Base-by-base conservation (phyloP, 768 basidiomycete genomes). In the Mycena latifolia region DNA sequence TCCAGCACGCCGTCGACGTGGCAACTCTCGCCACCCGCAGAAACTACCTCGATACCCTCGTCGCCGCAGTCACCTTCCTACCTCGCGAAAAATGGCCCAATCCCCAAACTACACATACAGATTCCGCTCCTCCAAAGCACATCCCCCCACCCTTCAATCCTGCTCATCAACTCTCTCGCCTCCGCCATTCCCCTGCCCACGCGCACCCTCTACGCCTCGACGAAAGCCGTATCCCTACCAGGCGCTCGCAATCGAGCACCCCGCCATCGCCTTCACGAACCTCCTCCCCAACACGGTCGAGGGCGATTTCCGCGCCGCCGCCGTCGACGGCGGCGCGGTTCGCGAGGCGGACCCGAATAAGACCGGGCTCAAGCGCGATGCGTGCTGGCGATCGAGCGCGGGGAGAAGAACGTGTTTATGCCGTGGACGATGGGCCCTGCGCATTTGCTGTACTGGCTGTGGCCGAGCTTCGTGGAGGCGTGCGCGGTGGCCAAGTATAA, bases 151-250 rank as follows among this genome's bases (percentile, higher is more conserved):
- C 95, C 95, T 0, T 87, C 93, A 0, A 82, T 97, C 39, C 86
- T 94, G 27, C 87, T 96, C 45, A 74, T 98, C 37, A 94, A 93
- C 9, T 92, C 90, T 29, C 80, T 91, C 3, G 96, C 90, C 3
- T 88, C 93, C 3, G 81, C 91, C 8, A 89, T 96, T 35, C 93
- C 96, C 3, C 88, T 95, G 0, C 96, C 96, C 0, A 95, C 93
- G 1, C 90, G 96, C 8, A 80, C 93, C 0, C 79, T 98, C 39
- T 98, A 98, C 74, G 88, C 86, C 0, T 88, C 94, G 4, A 93
- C 92, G 11, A 98, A 98, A 76, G 83, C 91, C 3, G 92, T 94
- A 0, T 88, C 87, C 95, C 61, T 95, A 89, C 76, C 92, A 93
- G 76, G 83, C 91, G 0, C 87, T 95, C 31, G 81, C 93, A 5